Base-by-base conservation (phyloP, 225 moss, liverwort and hornwort species). In the Physcomitrium patens region DNA sequence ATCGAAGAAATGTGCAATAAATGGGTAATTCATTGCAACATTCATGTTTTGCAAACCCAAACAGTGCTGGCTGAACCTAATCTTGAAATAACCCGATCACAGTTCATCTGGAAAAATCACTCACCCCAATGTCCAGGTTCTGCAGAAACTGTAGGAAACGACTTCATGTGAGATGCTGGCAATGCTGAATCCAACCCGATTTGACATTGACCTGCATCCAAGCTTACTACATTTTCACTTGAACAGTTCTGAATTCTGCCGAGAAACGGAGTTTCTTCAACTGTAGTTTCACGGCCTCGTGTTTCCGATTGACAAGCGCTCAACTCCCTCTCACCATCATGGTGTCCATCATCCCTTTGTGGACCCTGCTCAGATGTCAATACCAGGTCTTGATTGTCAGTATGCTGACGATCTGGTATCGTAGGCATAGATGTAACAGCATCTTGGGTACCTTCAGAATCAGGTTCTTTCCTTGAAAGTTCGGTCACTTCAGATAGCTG, bases 401-500 rank as follows among this genome's bases (percentile, higher is more conserved):
- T 69, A 70, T 74, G 71, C 51, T 76, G 71, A 81, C 44, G 70
- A 50, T 76, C 72, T 43, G 57, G 19, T 57, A 12, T 74, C 26
- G 74, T 58, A 10, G 60, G 51, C 53, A 69, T 42, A 10, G 73
- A 74, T 45, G 63, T 65, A 1, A 72, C 68, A 64, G 68, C 63
- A 72, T 84, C 83, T 26, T 79, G 79, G 10, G 59, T 77, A 59
- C 74, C 55, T 53, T 83, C 74, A 28, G 69, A 63, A 46, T 86
- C 83, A 17, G 23, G 66, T 64, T 72, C 83, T 76, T 69, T 80
- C 52, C 67, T 73, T 22, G 52, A 54, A 15, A 46, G 44, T 79
- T 87, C 77, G 16, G 49, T 74, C 43, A 67, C 78, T 63, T 81
- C 81, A 69, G 79, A 76, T 14, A 70, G 43, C 77, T 82, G 86